Evolutionary conservation across 768 basidiomycete genomes (phyloP), one percentile per base, ranked within the genome.

Genomic region (Pseudohyphozyma bogoriensis): DNA sequence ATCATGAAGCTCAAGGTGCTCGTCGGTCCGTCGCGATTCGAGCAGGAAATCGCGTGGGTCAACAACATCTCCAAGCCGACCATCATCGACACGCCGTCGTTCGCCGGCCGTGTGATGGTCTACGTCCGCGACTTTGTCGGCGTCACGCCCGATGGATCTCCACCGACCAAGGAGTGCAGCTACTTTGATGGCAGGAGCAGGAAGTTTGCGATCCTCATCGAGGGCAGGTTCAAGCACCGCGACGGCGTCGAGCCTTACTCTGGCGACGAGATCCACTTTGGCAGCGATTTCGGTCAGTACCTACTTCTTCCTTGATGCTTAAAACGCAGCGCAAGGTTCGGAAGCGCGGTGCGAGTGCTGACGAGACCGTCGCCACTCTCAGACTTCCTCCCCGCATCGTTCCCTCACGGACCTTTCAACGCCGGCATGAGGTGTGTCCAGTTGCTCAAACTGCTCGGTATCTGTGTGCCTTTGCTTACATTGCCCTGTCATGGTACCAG

Each of bases 161-260:
- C 65, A 24, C 60, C 68, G 16, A 65, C 47, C 20, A 18, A 44
- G 3, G 54, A 68, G 26, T 46, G 55, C 15, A 13, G 22, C 2
- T 70, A 65, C 66, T 70, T 70, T 50, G 61, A 60, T 10, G 62
- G 62, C 0, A 37, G 69, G 1, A 51, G 46, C 1, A 22, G 69
- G 18, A 58, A 63, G 40, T 70, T 70, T 26, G 59, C 60, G 18
- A 70, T 70, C 49, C 55, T 68, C 29, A 67, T 70, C 37, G 68
- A 70, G 40, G 69, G 69, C 2, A 45, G 57, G 3, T 70, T 68
- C 65, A 68, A 68, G 46, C 22, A 12, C 16, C 35, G 65, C 24
- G 44, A 35, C 1, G 69, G 67, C 18, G 46, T 50, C 28, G 20
- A 36, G 36, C 64, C 64, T 4, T 70, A 70, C 42, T 49, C 51